phyloP scores from a whole-genome alignment of 148 eudicot species.

The Rheum nobile region DNA sequence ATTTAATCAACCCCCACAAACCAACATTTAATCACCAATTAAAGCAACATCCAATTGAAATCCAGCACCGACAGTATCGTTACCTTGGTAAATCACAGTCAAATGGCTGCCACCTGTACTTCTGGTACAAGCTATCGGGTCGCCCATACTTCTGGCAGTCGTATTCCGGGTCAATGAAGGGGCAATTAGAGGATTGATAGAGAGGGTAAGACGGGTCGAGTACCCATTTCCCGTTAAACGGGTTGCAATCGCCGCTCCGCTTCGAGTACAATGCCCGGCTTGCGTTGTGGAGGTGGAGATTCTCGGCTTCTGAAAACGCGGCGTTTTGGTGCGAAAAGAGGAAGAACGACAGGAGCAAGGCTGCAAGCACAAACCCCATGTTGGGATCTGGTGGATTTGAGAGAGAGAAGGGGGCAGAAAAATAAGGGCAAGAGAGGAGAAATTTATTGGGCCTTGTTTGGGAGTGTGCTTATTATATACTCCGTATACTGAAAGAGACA shows the following conservation, averaged over 20 bases:
- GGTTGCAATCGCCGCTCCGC: slow-evolving; percentile 24
- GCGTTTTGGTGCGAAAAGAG: slow-evolving; percentile 12
- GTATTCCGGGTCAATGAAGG: slow-evolving; percentile 63
- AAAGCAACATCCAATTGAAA: background rate
- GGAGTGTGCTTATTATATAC: background rate
- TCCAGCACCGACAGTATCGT: background rate
- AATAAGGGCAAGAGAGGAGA: background rate
- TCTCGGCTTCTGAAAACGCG: slow-evolving; percentile 7
- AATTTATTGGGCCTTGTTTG: background rate
- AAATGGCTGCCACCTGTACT: slow-evolving; percentile 80
- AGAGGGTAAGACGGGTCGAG: slow-evolving; percentile 69
- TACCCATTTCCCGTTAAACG: slow-evolving; percentile 83
- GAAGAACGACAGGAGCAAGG: slow-evolving; percentile 26
- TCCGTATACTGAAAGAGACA: background rate
- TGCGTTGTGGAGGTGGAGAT: slow-evolving; percentile 8
- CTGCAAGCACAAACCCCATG: slow-evolving; percentile 24
- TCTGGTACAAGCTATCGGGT: slow-evolving; percentile 60
- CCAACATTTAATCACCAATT: background rate
- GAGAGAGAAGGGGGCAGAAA: background rate
- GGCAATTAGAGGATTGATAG: slow-evolving; percentile 54
- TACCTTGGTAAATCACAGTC: slow-evolving; percentile 68
- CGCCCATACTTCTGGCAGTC: slow-evolving; percentile 59
- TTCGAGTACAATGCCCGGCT: background rate
- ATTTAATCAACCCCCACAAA: background rate
- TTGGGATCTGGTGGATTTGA: slow-evolving; percentile 11